Evolutionary conservation across 768 basidiomycete genomes (phyloP), one percentile per base, ranked within the genome.

Genomic region (Udeniomyces megalosporus): DNA sequence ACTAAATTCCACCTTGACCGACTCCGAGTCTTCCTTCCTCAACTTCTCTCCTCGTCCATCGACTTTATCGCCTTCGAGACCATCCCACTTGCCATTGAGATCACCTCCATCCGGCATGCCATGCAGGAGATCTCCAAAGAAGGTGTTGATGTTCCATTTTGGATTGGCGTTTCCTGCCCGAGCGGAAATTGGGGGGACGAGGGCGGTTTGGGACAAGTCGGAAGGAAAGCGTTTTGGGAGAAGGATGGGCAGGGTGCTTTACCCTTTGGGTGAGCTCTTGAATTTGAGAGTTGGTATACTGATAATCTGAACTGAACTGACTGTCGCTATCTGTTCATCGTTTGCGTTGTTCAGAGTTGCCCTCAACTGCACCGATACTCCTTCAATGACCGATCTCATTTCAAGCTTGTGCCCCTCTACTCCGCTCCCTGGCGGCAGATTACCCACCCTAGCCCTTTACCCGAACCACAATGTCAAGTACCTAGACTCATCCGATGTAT

Each of bases 61-160:
- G 82, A 84, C 60, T 79, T 76, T 63, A 66, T 88, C 53, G 84
- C 83, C 12, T 88, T 89, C 70, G 88, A 89, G 76, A 88, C 86
- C 0, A 74, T 88, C 4, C 85, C 87, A 0, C 75, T 87, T 3
- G 69, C 78, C 8, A 74, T 81, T 38, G 88, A 89, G 70, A 76
- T 84, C 4, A 70, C 70, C 24, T 84, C 84, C 15, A 82, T 88
- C 65, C 75, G 84, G 53, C 73, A 72, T 12, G 85, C 85, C 2
- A 78, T 90, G 67, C 69, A 67, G 1, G 50, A 55, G 4, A 73
- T 85, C 14, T 59, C 58, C 17, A 32, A 44, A 22, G 46, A 22
- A 7, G 47, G 51, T 14, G 58, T 32, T 3, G 35, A 55, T 6
- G 44, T 55, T 17, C 58, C 58, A 4, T 65, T 65, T 58, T 65